Evolutionary conservation across 495 filamentous ascomycete genomes (phyloP).

Genomic region (Chaetomium fimeti): DNA sequence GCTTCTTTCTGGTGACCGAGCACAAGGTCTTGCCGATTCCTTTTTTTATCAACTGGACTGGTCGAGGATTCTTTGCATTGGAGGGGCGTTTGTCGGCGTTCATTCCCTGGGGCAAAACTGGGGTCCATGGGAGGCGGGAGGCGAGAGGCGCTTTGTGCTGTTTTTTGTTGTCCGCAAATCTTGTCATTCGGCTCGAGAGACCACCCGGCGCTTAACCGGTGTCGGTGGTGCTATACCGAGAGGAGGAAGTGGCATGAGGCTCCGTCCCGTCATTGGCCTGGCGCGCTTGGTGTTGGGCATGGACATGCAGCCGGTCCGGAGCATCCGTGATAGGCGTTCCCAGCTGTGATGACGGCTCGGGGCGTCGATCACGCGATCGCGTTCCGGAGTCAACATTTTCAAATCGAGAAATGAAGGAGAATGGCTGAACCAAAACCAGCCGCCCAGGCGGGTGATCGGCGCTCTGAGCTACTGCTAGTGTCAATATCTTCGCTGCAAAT

Average conservation of each 20-base stretch:
- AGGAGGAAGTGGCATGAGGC: background rate
- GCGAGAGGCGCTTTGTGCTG: background rate
- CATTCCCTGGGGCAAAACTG: background rate
- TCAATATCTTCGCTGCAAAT: constrained; percentile 5
- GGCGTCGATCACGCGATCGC: constrained; percentile 1
- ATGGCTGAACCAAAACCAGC: background rate
- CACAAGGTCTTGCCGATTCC: no score
- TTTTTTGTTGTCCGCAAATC: background rate
- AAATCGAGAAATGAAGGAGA: background rate
- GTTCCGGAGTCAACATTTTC: background rate
- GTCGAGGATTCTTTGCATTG: no score
- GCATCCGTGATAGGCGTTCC: background rate
- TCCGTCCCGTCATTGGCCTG: background rate
- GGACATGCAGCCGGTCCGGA: background rate
- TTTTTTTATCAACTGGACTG: no score
- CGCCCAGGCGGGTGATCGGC: background rate
- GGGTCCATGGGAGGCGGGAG: background rate
- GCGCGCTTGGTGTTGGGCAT: background rate
- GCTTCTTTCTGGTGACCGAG: no score
- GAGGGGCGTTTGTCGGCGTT: background rate
- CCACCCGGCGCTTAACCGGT: background rate
- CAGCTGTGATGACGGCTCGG: background rate
- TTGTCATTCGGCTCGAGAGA: constrained; percentile 3
- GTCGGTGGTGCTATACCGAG: constrained; percentile 9
- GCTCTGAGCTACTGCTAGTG: background rate